A percentile compares a stretch with the other conserved stretches of the same genome.
These are phyloP conservation scores for Termitomyces sp. DNA, from an alignment of 768 basidiomycete species.

Conservation along the genomic window DNA sequence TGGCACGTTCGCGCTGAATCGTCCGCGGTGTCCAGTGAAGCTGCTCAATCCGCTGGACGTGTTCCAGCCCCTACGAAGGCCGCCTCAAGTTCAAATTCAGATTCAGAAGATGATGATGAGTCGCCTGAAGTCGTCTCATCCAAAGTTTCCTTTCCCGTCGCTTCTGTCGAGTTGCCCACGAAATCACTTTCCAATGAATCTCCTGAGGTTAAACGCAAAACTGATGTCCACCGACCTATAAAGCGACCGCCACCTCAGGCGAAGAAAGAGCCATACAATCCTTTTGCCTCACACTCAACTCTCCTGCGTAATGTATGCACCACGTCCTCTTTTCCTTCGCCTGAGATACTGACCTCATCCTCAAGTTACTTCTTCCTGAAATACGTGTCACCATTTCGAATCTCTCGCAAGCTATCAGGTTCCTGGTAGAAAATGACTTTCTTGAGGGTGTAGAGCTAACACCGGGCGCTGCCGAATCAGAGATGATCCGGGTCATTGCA, in stretches of 20 bases:
- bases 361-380: constrained; percentile 75
- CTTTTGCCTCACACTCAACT: constrained; percentile 61
- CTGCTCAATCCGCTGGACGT: background rate
- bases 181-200: background rate
- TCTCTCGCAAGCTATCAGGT: constrained; percentile 87
- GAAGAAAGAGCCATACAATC: constrained; percentile 48
- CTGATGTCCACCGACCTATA: background rate
- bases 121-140: constrained; percentile 58
- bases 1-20: constrained; percentile 6
- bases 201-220: background rate
- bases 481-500: constrained; percentile 55
- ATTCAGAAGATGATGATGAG: constrained; percentile 31
- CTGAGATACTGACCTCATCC: constrained; percentile 1
- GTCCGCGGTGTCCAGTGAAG: background rate
- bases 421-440: constrained; percentile 88
- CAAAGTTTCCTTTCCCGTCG: constrained; percentile 23
- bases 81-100: constrained; percentile 1
- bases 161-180: background rate
- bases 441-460: constrained; percentile 71
- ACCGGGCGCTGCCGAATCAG: constrained; percentile 68
- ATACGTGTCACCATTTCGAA: constrained; percentile 87
- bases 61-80: background rate
- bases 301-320: constrained; percentile 72
- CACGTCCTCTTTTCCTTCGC: background rate
- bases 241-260: constrained; percentile 11